A percentile compares a stretch with the other conserved stretches of the same genome.
These are phyloP conservation scores for Mangifera indica DNA, from an alignment of 345 rosid species.

Conservation along the genomic window DNA sequence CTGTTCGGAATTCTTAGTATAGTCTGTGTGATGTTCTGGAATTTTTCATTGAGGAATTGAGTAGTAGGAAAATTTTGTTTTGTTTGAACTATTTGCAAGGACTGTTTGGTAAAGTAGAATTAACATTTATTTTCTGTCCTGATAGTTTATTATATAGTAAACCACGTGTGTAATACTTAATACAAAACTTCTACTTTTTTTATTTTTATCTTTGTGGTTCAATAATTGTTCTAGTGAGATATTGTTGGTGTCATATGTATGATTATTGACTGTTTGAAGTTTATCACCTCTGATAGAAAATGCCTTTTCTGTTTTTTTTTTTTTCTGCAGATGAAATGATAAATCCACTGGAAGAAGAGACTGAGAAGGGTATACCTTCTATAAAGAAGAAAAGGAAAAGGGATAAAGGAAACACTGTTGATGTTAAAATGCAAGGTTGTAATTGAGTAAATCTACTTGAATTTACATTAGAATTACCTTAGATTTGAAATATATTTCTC, in stretches of 20 bases:
- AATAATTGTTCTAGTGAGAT: background rate
- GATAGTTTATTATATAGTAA: too few relatives aligned
- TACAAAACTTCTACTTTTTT: too few relatives aligned
- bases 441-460: background rate
- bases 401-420: constrained; percentile 10
- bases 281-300: constrained; percentile 2
- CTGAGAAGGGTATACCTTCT: constrained; percentile 7
- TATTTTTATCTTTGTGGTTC: background rate
- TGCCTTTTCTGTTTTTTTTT: constrained; percentile 10
- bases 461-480: background rate
- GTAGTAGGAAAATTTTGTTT: too few relatives aligned
- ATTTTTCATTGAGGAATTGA: too few relatives aligned
- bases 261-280: background rate
- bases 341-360: constrained; percentile 20
- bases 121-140: too few relatives aligned
- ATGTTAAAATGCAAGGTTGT: constrained; percentile 17
- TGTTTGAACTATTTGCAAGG: too few relatives aligned
- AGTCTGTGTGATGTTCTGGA: too few relatives aligned
- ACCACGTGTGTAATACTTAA: too few relatives aligned
- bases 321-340: constrained; percentile 16
- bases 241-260: background rate
- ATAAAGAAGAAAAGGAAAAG: constrained; percentile 28
- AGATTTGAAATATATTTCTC: background rate
- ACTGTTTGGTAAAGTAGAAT: too few relatives aligned
- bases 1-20: too few relatives aligned